Base-by-base conservation (phyloP, 2,329 filamentous ascomycete genomes). In the Rhytidhysteron rufulum region DNA sequence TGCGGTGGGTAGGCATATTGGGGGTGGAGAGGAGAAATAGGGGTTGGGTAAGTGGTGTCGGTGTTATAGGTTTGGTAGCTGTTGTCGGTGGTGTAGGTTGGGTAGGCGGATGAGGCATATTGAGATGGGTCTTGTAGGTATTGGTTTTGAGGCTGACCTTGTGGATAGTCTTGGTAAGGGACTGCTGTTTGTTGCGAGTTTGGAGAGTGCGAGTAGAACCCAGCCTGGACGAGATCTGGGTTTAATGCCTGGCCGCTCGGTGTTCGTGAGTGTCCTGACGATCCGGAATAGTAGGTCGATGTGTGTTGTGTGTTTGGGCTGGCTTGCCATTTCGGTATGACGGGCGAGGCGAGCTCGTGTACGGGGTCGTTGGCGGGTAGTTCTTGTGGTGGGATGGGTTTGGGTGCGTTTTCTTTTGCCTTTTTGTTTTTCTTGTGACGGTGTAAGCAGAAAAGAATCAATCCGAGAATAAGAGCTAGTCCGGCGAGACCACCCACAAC, bases 401-500 rank as follows among this genome's bases (percentile, higher is more conserved):
- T 37, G 8, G 40, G n/a, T n/a, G 35, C 24, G 18, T 39, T 30
- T 34, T 30, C 30, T 3, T 44, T 44, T 15, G 54, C 46, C 31
- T 57, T 61, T 13, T 39, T 30, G 13, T 49, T 49, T 38, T 63
- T 64, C 49, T 62, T 66, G 16, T 59, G 57, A 24, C 60, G 61
- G 37, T 59, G 58, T 2, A 67, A 48, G 39, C 65, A 67, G 43
- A 60, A 59, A 11, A 64, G 45, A 18, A 64, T 51, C 1, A 67
- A 42, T n/a, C 40, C 49, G 21, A 66, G 46, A 17, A 66, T 53
- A 6, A 51, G 31, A 21, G 63, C 54, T 7, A 69, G 43, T 8
- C 36, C 59, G 2, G 53, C 55, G 2, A 66, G 48, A 5, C 67
- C 66, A 34, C 68, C 68, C 5, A 68, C 54, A 8, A 62, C 60